A percentile compares a stretch with the other conserved stretches of the same genome.
Conservation (phyloP, 768 basidiomycete genomes). For the Termitomyces sp. region DNA sequence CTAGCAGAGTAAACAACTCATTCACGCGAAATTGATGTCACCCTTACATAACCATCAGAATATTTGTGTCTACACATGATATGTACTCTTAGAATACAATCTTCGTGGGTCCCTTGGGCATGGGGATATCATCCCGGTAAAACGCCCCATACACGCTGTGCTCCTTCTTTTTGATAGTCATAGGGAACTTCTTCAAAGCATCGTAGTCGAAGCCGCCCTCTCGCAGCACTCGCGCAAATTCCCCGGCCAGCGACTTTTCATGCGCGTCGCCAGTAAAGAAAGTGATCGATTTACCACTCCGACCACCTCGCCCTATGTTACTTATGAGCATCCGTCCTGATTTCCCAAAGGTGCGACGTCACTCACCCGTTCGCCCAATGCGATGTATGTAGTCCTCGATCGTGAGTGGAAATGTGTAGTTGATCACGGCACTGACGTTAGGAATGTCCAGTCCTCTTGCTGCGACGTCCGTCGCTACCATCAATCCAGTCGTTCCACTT, state of each 20-base stretch:
- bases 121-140: slow-evolving; percentile 65
- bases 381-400: slow-evolving; percentile 93
- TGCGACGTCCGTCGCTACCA: slow-evolving; percentile 98
- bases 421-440: slow-evolving; percentile 89
- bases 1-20: slow-evolving; percentile 1
- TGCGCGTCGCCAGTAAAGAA: slow-evolving; percentile 94
- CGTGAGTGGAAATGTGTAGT: slow-evolving; percentile 97
- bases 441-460: slow-evolving; percentile 97
- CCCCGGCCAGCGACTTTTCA: slow-evolving; percentile 86
- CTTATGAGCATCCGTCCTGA: slow-evolving; percentile 20
- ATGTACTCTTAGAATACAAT: slow-evolving; percentile 57
- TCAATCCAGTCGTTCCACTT: slow-evolving; percentile 69
- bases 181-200: slow-evolving; percentile 82
- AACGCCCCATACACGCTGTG: slow-evolving; percentile 90
- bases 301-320: slow-evolving; percentile 77
- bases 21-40: slow-evolving; percentile 18
- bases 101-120: slow-evolving; percentile 65
- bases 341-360: slow-evolving; percentile 3
- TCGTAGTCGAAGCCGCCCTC: slow-evolving; percentile 84
- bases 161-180: slow-evolving; percentile 96
- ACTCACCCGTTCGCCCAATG: slow-evolving; percentile 81
- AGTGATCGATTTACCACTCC: slow-evolving; percentile 87
- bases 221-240: slow-evolving; percentile 84
- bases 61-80: not conserved
- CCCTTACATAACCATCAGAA: slow-evolving; percentile 15